Conservation (phyloP, 2,329 filamentous ascomycete species). For the Pseudogymnoascus sp. region DNA sequence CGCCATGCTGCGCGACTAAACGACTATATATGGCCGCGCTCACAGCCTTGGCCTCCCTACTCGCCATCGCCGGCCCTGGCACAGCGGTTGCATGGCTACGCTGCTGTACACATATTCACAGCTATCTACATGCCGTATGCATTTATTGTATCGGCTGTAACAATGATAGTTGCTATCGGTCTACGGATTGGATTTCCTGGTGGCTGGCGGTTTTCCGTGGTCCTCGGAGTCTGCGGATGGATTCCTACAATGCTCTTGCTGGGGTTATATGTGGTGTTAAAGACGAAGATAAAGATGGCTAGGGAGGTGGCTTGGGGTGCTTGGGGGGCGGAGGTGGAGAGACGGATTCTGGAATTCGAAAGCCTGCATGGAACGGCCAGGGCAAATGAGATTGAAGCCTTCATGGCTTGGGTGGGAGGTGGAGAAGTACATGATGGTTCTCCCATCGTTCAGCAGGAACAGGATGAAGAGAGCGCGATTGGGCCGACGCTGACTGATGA, state of each 20-base stretch:
- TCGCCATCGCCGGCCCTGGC: background rate
- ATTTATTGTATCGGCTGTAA: background rate
- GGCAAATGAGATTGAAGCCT: background rate
- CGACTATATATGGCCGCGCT: background rate
- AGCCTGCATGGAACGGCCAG: background rate
- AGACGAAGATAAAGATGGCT: background rate
- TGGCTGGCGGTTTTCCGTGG: background rate
- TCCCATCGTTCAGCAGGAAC: background rate
- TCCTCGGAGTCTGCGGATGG: background rate
- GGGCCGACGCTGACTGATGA: background rate
- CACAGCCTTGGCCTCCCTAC: background rate
- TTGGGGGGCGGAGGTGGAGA: background rate
- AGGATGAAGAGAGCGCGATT: background rate
- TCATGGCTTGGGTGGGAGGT: background rate
- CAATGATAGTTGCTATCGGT: constrained; percentile 2
- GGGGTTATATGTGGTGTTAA: background rate
- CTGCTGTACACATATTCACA: background rate
- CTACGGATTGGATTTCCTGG: background rate
- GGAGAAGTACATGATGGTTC: background rate
- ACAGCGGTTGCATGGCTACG: background rate
- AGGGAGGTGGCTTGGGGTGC: background rate
- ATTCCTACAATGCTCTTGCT: background rate
- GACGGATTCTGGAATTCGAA: background rate
- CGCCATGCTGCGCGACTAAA: background rate
- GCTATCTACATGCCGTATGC: background rate